These are phyloP conservation scores for Crucihimalaya himalaica DNA, from an alignment of 345 rosid genomes.

Conservation along the genomic window DNA sequence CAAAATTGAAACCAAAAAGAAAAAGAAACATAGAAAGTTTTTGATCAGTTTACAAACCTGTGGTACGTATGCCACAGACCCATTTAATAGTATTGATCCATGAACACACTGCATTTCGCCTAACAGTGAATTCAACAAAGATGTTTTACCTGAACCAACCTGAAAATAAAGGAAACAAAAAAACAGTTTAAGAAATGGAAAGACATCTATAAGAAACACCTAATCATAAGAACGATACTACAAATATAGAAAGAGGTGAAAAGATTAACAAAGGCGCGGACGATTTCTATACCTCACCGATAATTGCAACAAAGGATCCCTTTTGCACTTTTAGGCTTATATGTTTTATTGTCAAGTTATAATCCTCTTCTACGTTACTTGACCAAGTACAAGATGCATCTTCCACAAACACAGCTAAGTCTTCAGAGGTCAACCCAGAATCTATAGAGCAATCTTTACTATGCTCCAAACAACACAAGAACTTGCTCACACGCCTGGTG, in stretches of 20 bases:
- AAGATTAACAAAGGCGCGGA: background rate
- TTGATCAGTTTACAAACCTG: constrained; percentile 58
- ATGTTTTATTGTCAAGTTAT: constrained; percentile 55
- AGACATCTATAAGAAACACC: background rate
- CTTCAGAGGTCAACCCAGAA: constrained; percentile 44
- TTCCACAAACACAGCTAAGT: constrained; percentile 53
- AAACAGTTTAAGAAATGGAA: background rate
- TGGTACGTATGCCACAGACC: constrained; percentile 79
- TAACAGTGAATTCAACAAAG: constrained; percentile 70
- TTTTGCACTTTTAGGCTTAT: constrained; percentile 62
- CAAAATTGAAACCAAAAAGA: constrained; percentile 15
- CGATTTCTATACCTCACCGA: constrained; percentile 71
- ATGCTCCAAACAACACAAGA: constrained; percentile 62
- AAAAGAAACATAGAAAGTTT: constrained; percentile 10
- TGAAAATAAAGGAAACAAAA: constrained; percentile 39
- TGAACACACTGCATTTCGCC: constrained; percentile 66
- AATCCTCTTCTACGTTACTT: constrained; percentile 44
- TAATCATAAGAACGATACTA: background rate
- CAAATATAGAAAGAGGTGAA: background rate
- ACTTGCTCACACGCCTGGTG: constrained; percentile 74
- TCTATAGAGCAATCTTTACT: constrained; percentile 40
- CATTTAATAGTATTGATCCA: constrained; percentile 61
- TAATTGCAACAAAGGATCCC: constrained; percentile 65
- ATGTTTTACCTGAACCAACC: constrained; percentile 98
- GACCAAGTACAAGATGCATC: constrained; percentile 83